phyloP scores from a whole-genome alignment of 805 yeast genomes.

The Suhomyces sp. region DNA sequence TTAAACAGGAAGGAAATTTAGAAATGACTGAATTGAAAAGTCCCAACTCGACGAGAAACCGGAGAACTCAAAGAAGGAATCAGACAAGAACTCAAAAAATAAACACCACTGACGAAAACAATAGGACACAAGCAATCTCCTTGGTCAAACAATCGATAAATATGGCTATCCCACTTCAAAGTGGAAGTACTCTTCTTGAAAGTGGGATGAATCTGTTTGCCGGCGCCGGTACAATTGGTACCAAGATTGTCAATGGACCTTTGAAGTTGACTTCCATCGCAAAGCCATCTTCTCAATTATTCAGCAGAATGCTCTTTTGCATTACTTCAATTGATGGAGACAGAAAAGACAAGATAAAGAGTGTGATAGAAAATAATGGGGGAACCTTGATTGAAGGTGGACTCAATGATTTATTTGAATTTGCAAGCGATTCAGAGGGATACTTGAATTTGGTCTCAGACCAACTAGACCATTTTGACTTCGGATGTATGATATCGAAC shows the following conservation, averaged over 20 bases:
- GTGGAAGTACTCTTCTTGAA: too few relatives aligned
- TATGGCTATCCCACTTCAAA: too few relatives aligned
- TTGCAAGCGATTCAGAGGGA: constrained; percentile 10
- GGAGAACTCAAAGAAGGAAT: constrained; percentile 2
- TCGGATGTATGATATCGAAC: constrained; percentile 67
- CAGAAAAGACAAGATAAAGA: constrained; percentile 30
- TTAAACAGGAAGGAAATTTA: constrained; percentile 13
- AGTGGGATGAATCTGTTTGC: too few relatives aligned
- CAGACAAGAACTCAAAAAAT: constrained; percentile 1
- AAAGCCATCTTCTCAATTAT: too few relatives aligned
- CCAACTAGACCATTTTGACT: constrained; percentile 29
- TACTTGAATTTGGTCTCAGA: constrained; percentile 10
- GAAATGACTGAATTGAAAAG: background rate
- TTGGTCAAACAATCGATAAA: too few relatives aligned
- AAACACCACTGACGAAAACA: too few relatives aligned
- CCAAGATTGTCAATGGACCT: too few relatives aligned
- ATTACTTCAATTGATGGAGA: constrained; percentile 37
- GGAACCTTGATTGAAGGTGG: constrained; percentile 39
- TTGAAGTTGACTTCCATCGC: too few relatives aligned
- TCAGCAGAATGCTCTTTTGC: constrained; percentile 31
- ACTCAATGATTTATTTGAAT: constrained; percentile 28
- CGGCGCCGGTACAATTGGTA: too few relatives aligned
- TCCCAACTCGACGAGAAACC: constrained; percentile 2
- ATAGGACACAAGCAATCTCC: too few relatives aligned
- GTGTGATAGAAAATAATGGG: constrained; percentile 42